phyloP scores from a whole-genome alignment of 2,329 filamentous ascomycete genomes.

The Pseudonectria buxi region DNA sequence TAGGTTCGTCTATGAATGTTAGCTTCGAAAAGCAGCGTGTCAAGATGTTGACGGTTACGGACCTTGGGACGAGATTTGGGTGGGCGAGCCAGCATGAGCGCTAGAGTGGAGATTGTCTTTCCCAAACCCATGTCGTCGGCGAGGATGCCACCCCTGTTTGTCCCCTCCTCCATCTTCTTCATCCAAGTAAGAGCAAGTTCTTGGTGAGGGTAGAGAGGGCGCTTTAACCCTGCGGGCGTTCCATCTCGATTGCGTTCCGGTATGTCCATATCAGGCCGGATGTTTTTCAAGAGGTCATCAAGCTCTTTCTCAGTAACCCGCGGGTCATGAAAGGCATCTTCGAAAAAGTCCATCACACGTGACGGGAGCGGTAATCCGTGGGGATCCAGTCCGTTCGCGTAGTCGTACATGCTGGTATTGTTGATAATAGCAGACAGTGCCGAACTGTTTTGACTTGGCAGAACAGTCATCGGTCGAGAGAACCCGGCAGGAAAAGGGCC shows the following conservation, averaged over 20 bases:
- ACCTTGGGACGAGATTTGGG: conserved; percentile 39
- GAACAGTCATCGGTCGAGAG: conserved; percentile 1
- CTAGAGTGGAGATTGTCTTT: conserved; percentile 79
- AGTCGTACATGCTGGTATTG: conserved; percentile 33
- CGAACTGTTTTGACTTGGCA: conserved; percentile 2
- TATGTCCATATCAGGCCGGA: conserved; percentile 63
- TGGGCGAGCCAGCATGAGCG: conserved; percentile 65
- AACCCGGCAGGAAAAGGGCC: not conserved
- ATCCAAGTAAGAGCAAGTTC: conserved; percentile 79
- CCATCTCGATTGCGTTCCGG: conserved; percentile 55
- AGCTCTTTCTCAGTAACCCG: conserved; percentile 54
- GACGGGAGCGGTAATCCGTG: conserved; percentile 30
- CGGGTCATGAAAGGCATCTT: conserved; percentile 32
- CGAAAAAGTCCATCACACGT: conserved; percentile 26
- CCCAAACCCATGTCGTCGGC: conserved; percentile 92
- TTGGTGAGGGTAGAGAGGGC: conserved; percentile 73
- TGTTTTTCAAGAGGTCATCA: conserved; percentile 63
- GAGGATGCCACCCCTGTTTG: conserved; percentile 80
- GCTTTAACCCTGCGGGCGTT: conserved; percentile 62
- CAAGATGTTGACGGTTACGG: not conserved
- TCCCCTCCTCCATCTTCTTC: conserved; percentile 67
- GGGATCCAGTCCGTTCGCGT: conserved; percentile 26
- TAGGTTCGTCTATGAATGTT: conserved; percentile 61
- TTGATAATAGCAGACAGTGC: conserved; percentile 30
- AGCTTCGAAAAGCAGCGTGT: conserved; percentile 7